Evolutionary conservation across 2,329 filamentous ascomycete genomes (phyloP), one percentile per base, ranked within the genome.

Genomic region (Sordariomycetes sp.): DNA sequence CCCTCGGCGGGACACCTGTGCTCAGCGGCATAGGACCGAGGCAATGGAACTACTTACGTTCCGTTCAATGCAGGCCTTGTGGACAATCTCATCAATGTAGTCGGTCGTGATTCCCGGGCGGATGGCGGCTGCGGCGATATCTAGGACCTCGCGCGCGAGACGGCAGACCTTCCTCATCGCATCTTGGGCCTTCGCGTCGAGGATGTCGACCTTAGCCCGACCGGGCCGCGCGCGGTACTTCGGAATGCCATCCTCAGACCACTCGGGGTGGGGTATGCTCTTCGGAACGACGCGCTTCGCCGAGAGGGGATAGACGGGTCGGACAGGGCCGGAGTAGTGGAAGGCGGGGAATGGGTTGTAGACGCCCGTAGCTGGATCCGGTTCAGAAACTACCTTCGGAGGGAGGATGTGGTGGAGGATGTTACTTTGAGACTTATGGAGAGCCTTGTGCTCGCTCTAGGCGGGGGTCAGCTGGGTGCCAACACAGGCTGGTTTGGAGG

Each of bases 71-170:
- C 90, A 96, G 55, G 92, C 94, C 64, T 96, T 89, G 76, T 99
- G 94, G 48, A 96, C 91, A 61, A 97, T 77, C 72, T 95, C 87
- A 67, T 99, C 94, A 59, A 99, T 90, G 65, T 95, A 85, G 68
- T 99, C 94, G 7, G 94, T 97, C 7, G 92, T 96, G 36, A 97
- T 86, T 54, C 94, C 94, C n/a, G 94, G 92, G 67, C 85, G 86
- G 52, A 87, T 74, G 55, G 86, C 92, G 15, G 86, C 83, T 0
- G 90, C 94, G 1, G 91, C 90, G 66, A 95, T 87, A 70, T 99
- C 94, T 61, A 99, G 75, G 12, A 97, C 90, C 74, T 99, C 94
- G 68, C 94, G 80, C 20, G 88, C 89, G 60, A 96, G 72, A 54
- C 82, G 81, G 72, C 92, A 96, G 54, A 94, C 90, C 70, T 91